These are phyloP conservation scores for Solanum chmielewskii DNA, from an alignment of 257 asterid genomes.

Conservation along the genomic window DNA sequence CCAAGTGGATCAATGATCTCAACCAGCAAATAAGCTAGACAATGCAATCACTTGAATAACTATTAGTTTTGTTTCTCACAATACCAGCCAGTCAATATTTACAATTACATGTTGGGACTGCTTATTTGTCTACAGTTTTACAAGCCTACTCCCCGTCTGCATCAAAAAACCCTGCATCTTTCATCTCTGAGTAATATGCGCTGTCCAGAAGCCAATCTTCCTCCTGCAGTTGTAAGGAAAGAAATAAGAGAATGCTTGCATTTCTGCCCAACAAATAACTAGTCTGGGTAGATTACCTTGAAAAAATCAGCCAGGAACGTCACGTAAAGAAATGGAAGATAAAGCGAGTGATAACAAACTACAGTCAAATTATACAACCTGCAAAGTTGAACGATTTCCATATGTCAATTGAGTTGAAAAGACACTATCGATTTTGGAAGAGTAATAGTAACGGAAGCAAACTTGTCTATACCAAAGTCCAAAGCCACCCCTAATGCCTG, in stretches of 20 bases:
- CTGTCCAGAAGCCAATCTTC: conserved; percentile 88
- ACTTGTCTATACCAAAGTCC: conserved; percentile 51
- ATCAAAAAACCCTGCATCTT: conserved; percentile 85
- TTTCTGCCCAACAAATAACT: neutral
- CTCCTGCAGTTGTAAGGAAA: conserved; percentile 33
- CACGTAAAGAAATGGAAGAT: conserved; percentile 60
- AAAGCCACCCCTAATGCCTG: conserved; percentile 52
- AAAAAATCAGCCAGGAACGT: conserved; percentile 71
- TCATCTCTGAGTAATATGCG: conserved; percentile 87
- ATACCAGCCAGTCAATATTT: neutral
- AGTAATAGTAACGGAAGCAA: neutral
- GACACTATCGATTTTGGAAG: neutral
- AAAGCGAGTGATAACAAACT: conserved; percentile 59
- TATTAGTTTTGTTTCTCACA: neutral
- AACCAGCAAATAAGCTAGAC: neutral
- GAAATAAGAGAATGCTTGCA: neutral
- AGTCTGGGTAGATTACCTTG: conserved; percentile 39
- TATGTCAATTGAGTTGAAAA: neutral
- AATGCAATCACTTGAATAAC: neutral
- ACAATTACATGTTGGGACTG: neutral
- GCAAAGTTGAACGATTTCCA: conserved; percentile 3
- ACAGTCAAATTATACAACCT: conserved; percentile 57
- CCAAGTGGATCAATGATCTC: neutral
- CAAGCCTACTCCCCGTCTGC: conserved; percentile 53
- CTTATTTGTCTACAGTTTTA: neutral